Percentiles rank a stretch among this genome's conserved stretches.
Conservation (phyloP, 2,329 filamentous ascomycete genomes). For the Stemphylium vesicarium region DNA sequence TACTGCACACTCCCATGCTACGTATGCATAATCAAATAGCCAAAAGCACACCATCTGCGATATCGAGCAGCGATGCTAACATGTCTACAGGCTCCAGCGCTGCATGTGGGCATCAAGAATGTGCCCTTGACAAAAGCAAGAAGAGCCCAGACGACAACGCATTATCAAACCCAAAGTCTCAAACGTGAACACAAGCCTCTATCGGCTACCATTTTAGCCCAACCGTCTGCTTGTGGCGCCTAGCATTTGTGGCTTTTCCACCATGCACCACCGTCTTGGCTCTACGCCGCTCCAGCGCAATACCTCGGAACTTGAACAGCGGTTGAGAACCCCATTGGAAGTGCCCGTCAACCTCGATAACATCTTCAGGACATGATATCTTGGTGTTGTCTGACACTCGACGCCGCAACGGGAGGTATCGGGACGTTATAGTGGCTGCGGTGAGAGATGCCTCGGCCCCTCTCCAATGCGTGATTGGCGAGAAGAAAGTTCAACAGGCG, state of each 20-base stretch:
- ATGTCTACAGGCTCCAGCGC: no score
- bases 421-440: neutral
- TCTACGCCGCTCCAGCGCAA: neutral
- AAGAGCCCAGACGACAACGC: neutral
- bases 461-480: neutral
- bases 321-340: conserved; percentile 4
- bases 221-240: neutral
- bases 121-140: neutral
- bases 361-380: neutral
- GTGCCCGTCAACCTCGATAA: neutral
- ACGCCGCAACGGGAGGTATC: neutral
- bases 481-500: neutral
- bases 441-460: conserved; percentile 4
- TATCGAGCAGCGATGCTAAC: no score
- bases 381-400: neutral
- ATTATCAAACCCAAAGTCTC: neutral
- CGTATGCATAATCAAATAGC: neutral
- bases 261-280: conserved; percentile 8
- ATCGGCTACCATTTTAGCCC: neutral
- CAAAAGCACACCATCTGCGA: neutral
- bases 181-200: neutral
- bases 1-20: neutral
- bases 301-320: conserved; percentile 15
- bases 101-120: no score
- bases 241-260: conserved; percentile 4